These are phyloP conservation scores for Cadophora luteo-olivacea DNA, from an alignment of 2,329 filamentous ascomycete genomes.

Conservation along the genomic window DNA sequence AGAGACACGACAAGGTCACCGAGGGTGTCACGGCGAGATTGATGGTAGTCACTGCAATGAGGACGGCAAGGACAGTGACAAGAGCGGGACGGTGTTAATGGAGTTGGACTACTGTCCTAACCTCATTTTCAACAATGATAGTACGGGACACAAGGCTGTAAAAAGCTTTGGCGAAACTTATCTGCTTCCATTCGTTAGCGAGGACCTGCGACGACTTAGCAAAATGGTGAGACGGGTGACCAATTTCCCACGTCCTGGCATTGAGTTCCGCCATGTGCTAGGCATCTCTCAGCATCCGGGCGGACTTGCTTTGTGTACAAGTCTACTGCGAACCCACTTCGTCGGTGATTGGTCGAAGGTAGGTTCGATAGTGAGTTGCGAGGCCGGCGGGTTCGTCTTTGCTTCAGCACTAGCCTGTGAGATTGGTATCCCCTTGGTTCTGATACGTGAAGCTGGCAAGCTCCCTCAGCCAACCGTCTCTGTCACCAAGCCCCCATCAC, in stretches of 20 bases:
- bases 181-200: slow-evolving; percentile 51
- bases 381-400: slow-evolving; percentile 63
- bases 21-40: slow-evolving; percentile 38
- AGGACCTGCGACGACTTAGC: slow-evolving; percentile 53
- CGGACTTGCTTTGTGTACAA: slow-evolving; percentile 58
- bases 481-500: slow-evolving; percentile 53
- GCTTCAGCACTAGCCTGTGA: slow-evolving; percentile 56
- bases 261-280: slow-evolving; percentile 65
- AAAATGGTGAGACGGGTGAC: slow-evolving; percentile 56
- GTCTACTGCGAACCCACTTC: slow-evolving; percentile 56
- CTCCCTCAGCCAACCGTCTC: slow-evolving; percentile 62
- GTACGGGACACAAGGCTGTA: slow-evolving; percentile 48
- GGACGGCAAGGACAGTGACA: slow-evolving; percentile 34
- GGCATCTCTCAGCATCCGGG: slow-evolving; percentile 57
- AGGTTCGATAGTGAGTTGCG: slow-evolving; percentile 57
- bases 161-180: slow-evolving; percentile 51
- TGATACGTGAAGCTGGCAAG: slow-evolving; percentile 63
- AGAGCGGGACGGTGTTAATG: slow-evolving; percentile 35
- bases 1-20: slow-evolving; percentile 47
- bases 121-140: slow-evolving; percentile 59
- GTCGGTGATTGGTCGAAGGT: slow-evolving; percentile 54
- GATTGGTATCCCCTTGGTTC: slow-evolving; percentile 51
- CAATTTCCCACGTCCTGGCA: slow-evolving; percentile 56
- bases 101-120: slow-evolving; percentile 48
- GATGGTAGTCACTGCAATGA: slow-evolving; percentile 27